Evolutionary conservation across 768 basidiomycete species (phyloP).

Genomic region (Russula griseocarnosa): DNA sequence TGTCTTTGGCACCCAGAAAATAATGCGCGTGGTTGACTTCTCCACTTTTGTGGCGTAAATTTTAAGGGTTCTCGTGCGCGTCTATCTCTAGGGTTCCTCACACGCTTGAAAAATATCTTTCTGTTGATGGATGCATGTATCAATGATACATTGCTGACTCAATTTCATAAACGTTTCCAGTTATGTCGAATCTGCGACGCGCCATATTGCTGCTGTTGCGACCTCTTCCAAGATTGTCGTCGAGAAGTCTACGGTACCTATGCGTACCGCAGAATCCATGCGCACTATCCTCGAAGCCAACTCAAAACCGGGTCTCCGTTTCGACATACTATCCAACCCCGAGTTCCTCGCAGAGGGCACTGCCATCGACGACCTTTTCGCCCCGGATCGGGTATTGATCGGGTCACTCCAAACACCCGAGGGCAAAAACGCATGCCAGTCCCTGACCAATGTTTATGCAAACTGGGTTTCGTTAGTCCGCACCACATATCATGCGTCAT

Average conservation of each 20-base stretch:
- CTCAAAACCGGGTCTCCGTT: conserved; percentile 84
- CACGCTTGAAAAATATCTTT: neutral
- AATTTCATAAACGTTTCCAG: conserved; percentile 39
- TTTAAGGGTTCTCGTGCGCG: neutral
- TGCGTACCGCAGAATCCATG: conserved; percentile 98
- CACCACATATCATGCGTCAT: neutral
- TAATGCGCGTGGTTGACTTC: neutral
- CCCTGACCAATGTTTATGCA: conserved; percentile 78
- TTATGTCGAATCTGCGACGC: conserved; percentile 95
- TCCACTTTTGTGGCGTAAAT: neutral
- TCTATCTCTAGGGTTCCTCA: neutral
- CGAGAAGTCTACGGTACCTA: conserved; percentile 98
- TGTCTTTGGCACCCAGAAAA: neutral
- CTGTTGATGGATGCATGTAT: neutral
- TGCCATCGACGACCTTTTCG: conserved; percentile 83
- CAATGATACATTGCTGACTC: conserved; percentile 17
- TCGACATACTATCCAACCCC: conserved; percentile 98
- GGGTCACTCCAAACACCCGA: conserved; percentile 89
- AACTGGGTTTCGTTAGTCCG: conserved; percentile 91
- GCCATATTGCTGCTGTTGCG: conserved; percentile 90
- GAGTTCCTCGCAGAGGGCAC: conserved; percentile 99
- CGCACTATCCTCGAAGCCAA: conserved; percentile 98
- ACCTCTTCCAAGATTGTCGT: conserved; percentile 95
- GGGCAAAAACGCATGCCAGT: conserved; percentile 74
- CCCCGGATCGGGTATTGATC: conserved; percentile 93